These are phyloP conservation scores for Clonostachys sp. DNA, from an alignment of 2,329 filamentous ascomycete genomes.

Conservation along the genomic window DNA sequence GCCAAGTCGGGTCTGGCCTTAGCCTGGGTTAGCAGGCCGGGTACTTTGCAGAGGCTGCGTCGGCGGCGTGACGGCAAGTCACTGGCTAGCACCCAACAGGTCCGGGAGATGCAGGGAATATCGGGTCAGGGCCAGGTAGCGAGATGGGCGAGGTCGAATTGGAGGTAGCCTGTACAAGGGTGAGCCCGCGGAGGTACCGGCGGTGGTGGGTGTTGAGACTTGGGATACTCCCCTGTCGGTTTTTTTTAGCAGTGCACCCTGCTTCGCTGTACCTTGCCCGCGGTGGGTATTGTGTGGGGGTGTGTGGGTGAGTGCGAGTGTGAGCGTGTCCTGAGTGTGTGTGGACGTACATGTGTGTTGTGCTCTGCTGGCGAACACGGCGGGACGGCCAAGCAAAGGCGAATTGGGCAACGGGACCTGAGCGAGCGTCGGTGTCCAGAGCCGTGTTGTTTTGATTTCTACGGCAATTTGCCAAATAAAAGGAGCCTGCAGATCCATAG, in stretches of 20 bases:
- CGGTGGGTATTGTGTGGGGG: not conserved
- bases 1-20: not conserved
- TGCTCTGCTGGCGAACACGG: not conserved
- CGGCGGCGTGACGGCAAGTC: slow-evolving; percentile 14
- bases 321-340: not conserved
- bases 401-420: too few species aligned
- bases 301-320: not conserved
- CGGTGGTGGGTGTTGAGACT: slow-evolving; percentile 1
- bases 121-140: slow-evolving; percentile 15
- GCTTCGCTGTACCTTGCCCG: too few species aligned
- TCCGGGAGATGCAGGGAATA: slow-evolving; percentile 20
- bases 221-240: not conserved
- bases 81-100: slow-evolving; percentile 5
- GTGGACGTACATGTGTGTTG: not conserved
- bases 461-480: too few species aligned
- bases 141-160: not conserved
- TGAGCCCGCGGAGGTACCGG: not conserved
- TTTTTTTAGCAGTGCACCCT: too few species aligned
- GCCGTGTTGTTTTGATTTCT: not conserved
- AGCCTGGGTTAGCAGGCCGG: not conserved
- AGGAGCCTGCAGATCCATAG: too few species aligned
- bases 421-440: not conserved
- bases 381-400: not conserved
- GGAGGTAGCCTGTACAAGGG: slow-evolving; percentile 16
- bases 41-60: not conserved